A percentile compares a stretch with the other conserved stretches of the same genome.
Conservation (phyloP, 2,329 filamentous ascomycete species). For the Albophoma yamanashiensis region DNA sequence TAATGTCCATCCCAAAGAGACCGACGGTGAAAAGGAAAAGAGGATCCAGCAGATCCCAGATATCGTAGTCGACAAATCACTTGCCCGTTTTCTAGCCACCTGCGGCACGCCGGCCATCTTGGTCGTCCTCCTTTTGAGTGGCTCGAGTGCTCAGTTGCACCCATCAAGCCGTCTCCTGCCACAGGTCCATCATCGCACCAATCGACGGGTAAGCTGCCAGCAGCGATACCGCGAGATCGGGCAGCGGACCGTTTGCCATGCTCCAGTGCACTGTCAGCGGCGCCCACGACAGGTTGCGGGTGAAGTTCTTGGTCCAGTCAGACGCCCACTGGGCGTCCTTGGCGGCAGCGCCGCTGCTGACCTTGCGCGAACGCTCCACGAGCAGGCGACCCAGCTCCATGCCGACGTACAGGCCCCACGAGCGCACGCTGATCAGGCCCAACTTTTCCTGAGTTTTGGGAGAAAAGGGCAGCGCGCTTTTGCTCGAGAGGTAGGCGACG, state of each 20-base stretch:
- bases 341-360: conserved; percentile 18
- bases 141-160: background rate
- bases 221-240: conserved; percentile 28
- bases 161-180: conserved; percentile 25
- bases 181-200: conserved; percentile 33
- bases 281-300: conserved; percentile 64
- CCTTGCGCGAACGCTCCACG: conserved; percentile 31
- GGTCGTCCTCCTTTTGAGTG: background rate
- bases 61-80: background rate
- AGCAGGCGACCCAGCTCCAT: conserved; percentile 62
- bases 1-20: background rate
- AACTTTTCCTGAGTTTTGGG: conserved; percentile 48
- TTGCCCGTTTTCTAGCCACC: background rate
- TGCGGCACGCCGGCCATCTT: background rate
- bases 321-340: conserved; percentile 30
- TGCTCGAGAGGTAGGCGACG: conserved; percentile 62
- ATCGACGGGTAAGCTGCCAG: conserved; percentile 33
- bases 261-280: conserved; percentile 82
- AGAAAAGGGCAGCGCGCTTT: conserved; percentile 55
- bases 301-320: conserved; percentile 55
- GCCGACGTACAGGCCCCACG: conserved; percentile 70
- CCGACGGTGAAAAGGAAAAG: background rate
- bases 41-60: background rate
- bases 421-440: conserved; percentile 63
- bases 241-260: conserved; percentile 46